Base-by-base conservation (phyloP, 495 filamentous ascomycete species). In the Daldinia decipiens region DNA sequence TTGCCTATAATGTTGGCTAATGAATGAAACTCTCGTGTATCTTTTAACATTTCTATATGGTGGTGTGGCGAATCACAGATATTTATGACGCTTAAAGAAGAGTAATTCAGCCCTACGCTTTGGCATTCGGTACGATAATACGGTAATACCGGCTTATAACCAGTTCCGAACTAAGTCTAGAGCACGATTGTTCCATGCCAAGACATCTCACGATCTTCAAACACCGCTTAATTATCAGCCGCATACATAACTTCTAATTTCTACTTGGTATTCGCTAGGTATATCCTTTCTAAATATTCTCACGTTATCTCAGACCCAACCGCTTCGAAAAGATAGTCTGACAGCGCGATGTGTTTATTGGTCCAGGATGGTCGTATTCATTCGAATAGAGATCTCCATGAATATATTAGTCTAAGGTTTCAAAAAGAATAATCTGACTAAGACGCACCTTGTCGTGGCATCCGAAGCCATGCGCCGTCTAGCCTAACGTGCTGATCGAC, bases 351-450 rank as follows among this genome's bases (percentile, higher is more conserved):
- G 8, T 50, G 21, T 24, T 24, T 15, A 52, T 29, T 52, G 24
- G n/a, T 39, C 12, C 1, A 12, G 32, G 31, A 59, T 7, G 6
- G 56, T 59, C 13, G 38, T 59, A 59, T 57, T 39, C 54, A 39
- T 57, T 24, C 17, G 32, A 39, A 24, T 7, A 13, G 15, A 31
- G 32, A 36, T 21, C 17, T 38, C 32, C 54, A 57, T 57, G 3
- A 38, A 57, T 29, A 43, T 51, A 32, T 31, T 17, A 11, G n/a
- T 26, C 50, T 62, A 12, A 6, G 24, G 39, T 26, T 57, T 65
- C 39, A 29, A 65, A 3, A 57, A 47, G 17, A 17, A 15, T 34
- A 17, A 24, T 64, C 61, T 64, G 61, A 64, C 51, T 64, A 64
- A 64, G 51, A 52, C 19, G 61, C n/a, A 34, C 38, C 24, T 21